A percentile compares a stretch with the other conserved stretches of the same genome.
Evolutionary conservation across 208 protist species (phyloP).

Genomic region (Trypanosoma melophagium): DNA sequence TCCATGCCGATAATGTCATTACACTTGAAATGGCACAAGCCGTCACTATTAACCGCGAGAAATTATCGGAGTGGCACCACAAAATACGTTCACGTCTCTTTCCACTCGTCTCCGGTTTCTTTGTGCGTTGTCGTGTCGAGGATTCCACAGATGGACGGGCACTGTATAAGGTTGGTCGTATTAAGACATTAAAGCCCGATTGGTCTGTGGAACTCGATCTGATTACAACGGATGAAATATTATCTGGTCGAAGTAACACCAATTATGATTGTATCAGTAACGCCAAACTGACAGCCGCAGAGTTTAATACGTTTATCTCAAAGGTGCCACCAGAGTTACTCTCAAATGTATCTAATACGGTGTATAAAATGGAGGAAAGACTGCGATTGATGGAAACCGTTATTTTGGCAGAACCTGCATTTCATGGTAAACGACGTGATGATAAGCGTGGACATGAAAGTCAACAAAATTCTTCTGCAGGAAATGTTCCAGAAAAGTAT

Average conservation of each 20-base stretch:
- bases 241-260: conserved; percentile 79
- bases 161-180: conserved; percentile 90
- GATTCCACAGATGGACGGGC: conserved; percentile 83
- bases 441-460: conserved; percentile 65
- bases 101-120: conserved; percentile 83
- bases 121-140: conserved; percentile 89
- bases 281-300: conserved; percentile 63
- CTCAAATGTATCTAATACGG: conserved; percentile 47
- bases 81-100: conserved; percentile 84
- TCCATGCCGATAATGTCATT: conserved; percentile 57
- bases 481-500: conserved; percentile 68
- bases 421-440: conserved; percentile 65
- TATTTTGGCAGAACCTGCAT: conserved; percentile 79
- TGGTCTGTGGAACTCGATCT: conserved; percentile 91
- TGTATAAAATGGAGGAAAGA: conserved; percentile 82
- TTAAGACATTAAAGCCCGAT: conserved; percentile 86
- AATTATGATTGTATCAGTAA: conserved; percentile 94
- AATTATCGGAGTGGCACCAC: conserved; percentile 91
- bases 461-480: conserved; percentile 8
- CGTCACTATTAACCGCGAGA: conserved; percentile 90
- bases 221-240: conserved; percentile 76
- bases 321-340: conserved; percentile 62
- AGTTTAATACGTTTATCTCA: conserved; percentile 80
- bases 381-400: conserved; percentile 77
- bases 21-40: conserved; percentile 73